Evolutionary conservation across 2,329 filamentous ascomycete genomes (phyloP), one percentile per base, ranked within the genome.

Genomic region (Cryphonectria naterciae): DNA sequence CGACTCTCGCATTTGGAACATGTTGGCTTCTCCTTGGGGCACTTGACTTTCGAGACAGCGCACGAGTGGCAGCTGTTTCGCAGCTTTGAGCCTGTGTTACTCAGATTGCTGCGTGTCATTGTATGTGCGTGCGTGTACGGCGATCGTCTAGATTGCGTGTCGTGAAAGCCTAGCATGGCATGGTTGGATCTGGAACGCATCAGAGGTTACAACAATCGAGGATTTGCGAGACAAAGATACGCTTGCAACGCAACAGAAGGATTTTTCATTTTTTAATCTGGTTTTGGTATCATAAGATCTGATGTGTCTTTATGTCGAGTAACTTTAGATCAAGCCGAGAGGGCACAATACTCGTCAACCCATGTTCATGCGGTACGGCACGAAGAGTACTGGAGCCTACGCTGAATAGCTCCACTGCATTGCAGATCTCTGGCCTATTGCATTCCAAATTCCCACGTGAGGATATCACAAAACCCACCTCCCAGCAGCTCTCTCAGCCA

Each of bases 51-150:
- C 56, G 80, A 80, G 15, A 73, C 64, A 19, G 80, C 78, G 73
- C 80, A 82, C 39, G 77, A 73, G 56, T 80, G 76, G 71, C 80
- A 82, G 70, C 79, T 81, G 65, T 80, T 77, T 61, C 80, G 76
- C n/a, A 80, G 68, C 63, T 79, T 79, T 28, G 75, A 37, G 64
- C 46, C 56, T 56, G 64, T 66, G 32, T 32, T 25, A 66, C 64
- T 54, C 35, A 22, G n/a, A 37, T n/a, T 32, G 63, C 43, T 52
- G 17, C 63, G 63, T 49, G 63, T 46, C 63, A 65, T 65, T 28
- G 43, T 65, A 22, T 52, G 63, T 17, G 28, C 28, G n/a, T 65
- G 63, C 8, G 63, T 46, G 35, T 28, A 65, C 7, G 63, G 63
- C 63, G 63, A 17, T 35, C 19, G 63, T 15, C 63, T 43, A 13